phyloP scores from a whole-genome alignment of 345 rosid species.

The Kernera saxatilis region DNA sequence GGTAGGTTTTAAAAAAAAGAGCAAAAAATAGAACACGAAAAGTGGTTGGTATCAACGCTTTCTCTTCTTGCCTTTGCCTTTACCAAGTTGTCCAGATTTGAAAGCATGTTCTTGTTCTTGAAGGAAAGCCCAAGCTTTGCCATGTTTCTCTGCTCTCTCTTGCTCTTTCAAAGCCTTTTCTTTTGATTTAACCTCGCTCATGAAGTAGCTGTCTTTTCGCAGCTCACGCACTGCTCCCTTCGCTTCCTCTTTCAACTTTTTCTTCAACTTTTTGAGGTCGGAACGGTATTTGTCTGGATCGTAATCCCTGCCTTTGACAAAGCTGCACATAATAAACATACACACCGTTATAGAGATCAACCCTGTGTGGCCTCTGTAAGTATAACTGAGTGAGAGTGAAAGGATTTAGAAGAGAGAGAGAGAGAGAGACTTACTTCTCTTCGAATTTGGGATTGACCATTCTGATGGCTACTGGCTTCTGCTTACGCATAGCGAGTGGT shows the following conservation, averaged over 20 bases:
- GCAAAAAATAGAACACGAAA: background rate
- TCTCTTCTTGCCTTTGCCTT: constrained; percentile 48
- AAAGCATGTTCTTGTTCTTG: constrained; percentile 89
- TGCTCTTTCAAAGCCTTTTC: constrained; percentile 42
- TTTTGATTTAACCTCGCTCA: constrained; percentile 48
- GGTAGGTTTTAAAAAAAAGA: background rate
- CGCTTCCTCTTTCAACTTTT: constrained; percentile 47
- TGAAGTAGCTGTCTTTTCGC: constrained; percentile 56
- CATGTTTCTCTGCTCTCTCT: constrained; percentile 70
- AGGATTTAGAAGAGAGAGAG: background rate
- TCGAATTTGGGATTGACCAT: constrained; percentile 76
- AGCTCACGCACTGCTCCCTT: constrained; percentile 80
- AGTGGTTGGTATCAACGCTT: constrained; percentile 16
- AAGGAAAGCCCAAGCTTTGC: constrained; percentile 69
- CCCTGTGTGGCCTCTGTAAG: background rate
- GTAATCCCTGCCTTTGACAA: constrained; percentile 77
- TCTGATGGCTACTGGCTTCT: constrained; percentile 70
- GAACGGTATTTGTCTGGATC: constrained; percentile 83
- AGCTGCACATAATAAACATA: constrained; percentile 53
- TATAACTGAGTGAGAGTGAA: background rate
- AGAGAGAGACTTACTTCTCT: constrained; percentile 44
- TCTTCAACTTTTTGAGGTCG: constrained; percentile 63
- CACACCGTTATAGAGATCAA: background rate
- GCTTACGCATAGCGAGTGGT: constrained; percentile 77
- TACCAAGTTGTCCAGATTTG: constrained; percentile 86